These are phyloP conservation scores for Crotalaria pallida DNA, from an alignment of 306 rosid species.

Conservation along the genomic window DNA sequence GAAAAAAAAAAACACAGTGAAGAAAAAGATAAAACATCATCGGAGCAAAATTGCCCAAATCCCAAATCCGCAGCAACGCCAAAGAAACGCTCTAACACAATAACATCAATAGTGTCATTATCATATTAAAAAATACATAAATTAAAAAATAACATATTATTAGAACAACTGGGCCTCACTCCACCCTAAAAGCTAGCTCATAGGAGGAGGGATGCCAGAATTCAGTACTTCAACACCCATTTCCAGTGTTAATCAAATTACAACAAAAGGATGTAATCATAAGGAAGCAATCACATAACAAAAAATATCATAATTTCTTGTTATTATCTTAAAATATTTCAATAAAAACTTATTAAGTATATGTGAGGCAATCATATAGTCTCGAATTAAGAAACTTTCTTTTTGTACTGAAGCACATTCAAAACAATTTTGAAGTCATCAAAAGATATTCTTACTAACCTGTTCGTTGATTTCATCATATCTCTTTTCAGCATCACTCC, in stretches of 20 bases:
- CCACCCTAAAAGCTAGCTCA: too few relatives aligned
- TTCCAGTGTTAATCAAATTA: not conserved
- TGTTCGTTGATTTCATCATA: conserved; percentile 82
- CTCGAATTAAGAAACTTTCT: too few relatives aligned
- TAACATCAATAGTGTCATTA: not conserved
- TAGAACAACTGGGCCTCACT: too few relatives aligned
- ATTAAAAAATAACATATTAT: not conserved
- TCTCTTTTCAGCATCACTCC: conserved; percentile 64
- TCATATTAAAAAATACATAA: not conserved
- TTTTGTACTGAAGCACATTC: not conserved
- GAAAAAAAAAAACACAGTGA: too few relatives aligned
- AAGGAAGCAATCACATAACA: not conserved
- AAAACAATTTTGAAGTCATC: not conserved
- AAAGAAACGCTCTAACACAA: not conserved
- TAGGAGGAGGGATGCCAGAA: too few relatives aligned
- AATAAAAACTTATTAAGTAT: not conserved
- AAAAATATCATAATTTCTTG: not conserved
- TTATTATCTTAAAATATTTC: not conserved
- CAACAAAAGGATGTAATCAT: not conserved
- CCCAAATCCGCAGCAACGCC: not conserved
- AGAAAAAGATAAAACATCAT: not conserved
- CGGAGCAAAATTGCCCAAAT: not conserved
- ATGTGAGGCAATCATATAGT: too few relatives aligned
- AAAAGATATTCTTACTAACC: conserved; percentile 37
- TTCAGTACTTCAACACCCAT: too few relatives aligned